Evolutionary conservation across 202 grass and related monocot species (phyloP), one percentile per base, ranked within the genome.

Genomic region (Panicum virgatum): DNA sequence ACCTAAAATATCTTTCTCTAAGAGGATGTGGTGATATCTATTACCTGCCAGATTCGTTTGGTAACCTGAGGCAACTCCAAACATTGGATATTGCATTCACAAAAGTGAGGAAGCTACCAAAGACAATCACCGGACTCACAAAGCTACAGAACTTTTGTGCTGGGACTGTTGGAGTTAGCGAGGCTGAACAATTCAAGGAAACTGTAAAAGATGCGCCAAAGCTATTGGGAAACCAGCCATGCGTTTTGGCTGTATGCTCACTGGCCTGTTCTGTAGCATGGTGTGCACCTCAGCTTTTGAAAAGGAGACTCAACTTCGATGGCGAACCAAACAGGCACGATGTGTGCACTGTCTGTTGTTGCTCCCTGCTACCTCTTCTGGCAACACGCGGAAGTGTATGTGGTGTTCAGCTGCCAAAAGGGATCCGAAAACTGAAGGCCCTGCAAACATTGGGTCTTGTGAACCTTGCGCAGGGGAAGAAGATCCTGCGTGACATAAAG

Each of bases 71-170:
- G 27, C 38, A 82, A 29, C n/a, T n/a, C n/a, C n/a, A n/a, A n/a
- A n/a, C n/a, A n/a, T n/a, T n/a, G n/a, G n/a, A n/a, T n/a, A n/a
- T 87, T 20, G 77, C 72, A 12, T 56, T 76, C 18, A 89, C 83
- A 30, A 59, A 34, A 25, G 32, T 89, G 8, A 57, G 1, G 4
- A 76, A 76, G n/a, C 78, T 89, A 0, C 47, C 87, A 10, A 64
- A 66, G 13, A 78, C 84, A 34, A 42, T 90, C 22, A 69, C 12
- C 26, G 69, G 72, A 9, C 80, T 90, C 1, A 46, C 37, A 10
- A 81, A 77, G 75, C 57, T 91, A 20, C 37, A 73, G 8, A 66
- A 73, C 19, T 69, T 91, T 6, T 39, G 62, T 37, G 44, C 62
- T 39, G 72, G 71, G 5, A 6, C 39, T 16, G 16, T 20, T 0